These are phyloP conservation scores for Claviceps sp. DNA, from an alignment of 2,329 filamentous ascomycete genomes.

Conservation along the genomic window DNA sequence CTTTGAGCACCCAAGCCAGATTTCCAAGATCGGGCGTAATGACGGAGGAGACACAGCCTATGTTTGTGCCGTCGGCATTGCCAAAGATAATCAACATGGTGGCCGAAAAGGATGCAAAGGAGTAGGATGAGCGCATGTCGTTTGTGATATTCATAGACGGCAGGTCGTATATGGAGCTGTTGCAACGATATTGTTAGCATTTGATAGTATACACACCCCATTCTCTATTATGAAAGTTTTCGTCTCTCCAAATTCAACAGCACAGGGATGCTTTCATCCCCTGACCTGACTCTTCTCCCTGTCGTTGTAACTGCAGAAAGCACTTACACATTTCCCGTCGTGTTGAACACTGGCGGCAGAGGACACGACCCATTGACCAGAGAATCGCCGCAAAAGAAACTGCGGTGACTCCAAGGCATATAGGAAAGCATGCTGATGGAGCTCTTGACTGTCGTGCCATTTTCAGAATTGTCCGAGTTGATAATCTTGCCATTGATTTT, in stretches of 20 bases:
- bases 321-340: constrained; percentile 11
- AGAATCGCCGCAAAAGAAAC: constrained; percentile 53
- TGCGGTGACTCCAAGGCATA: constrained; percentile 43
- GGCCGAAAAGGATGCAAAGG: constrained; percentile 69
- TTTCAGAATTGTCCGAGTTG: constrained; percentile 44
- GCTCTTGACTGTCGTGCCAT: constrained; percentile 60
- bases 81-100: constrained; percentile 66
- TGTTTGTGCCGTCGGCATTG: constrained; percentile 44
- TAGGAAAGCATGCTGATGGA: constrained; percentile 67
- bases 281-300: too few relatives aligned
- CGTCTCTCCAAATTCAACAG: background rate
- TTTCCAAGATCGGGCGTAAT: constrained; percentile 72
- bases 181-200: background rate
- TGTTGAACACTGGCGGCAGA: constrained; percentile 56
- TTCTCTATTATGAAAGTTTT: background rate
- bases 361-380: constrained; percentile 57
- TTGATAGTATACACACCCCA: background rate
- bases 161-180: constrained; percentile 26
- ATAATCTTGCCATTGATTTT: constrained; percentile 64
- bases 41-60: constrained; percentile 71
- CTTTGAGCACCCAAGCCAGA: constrained; percentile 56
- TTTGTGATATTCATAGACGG: constrained; percentile 63
- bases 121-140: constrained; percentile 68
- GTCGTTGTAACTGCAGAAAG: too few relatives aligned
- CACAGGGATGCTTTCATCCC: too few relatives aligned